Base-by-base conservation (phyloP, 163 green algal genomes). In the Chlorella variabilis region DNA sequence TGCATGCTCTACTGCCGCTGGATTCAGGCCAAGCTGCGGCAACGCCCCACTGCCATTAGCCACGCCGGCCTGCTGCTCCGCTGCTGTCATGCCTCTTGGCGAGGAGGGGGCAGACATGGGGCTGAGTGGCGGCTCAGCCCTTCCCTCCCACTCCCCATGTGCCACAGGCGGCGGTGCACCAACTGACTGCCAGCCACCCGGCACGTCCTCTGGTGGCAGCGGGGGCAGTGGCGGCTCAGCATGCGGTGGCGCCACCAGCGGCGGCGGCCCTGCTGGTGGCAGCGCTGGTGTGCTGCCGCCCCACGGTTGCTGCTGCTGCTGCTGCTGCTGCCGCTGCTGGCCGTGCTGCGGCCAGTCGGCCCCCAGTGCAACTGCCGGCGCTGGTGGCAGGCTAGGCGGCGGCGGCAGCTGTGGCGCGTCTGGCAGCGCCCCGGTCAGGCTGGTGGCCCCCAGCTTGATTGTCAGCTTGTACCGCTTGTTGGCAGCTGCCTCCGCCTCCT, bases 381-480 rank as follows among this genome's bases (percentile, higher is more conserved):
- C 45, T 18, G 70, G 5, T 8, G 68, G 27, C 4, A 20, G 68
- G 42, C n/a, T 59, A 15, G 70, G 29, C 7, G 45, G 38, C 1
- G 48, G 27, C 27, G 34, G 29, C 8, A 25, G 29, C 2, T 58
- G 34, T 21, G 49, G 34, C 21, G 36, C 71, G 0, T 41, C 33
- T 20, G 34, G 31, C 33, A 45, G 31, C 3, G 49, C 20, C 54
- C 54, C 71, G 8, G 71, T n/a, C 49, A 78, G 23, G 49, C 9
- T 56, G 45, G 27, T 39, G 36, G 33, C 51, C 31, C 73, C 73
- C 6, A 80, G 38, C 56, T 67, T 68, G 56, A 80, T 56, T 27
- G 54, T 80, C 54, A 80, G 38, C 38, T 70, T 80, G 56, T 70
- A 80, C 38, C 25, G 59, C 56, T 68, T 70, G 36, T 45, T 42